Evolutionary conservation across 2,329 filamentous ascomycete species (phyloP), one percentile per base, ranked within the genome.

Genomic region (Lecanoromycetidae sp.): DNA sequence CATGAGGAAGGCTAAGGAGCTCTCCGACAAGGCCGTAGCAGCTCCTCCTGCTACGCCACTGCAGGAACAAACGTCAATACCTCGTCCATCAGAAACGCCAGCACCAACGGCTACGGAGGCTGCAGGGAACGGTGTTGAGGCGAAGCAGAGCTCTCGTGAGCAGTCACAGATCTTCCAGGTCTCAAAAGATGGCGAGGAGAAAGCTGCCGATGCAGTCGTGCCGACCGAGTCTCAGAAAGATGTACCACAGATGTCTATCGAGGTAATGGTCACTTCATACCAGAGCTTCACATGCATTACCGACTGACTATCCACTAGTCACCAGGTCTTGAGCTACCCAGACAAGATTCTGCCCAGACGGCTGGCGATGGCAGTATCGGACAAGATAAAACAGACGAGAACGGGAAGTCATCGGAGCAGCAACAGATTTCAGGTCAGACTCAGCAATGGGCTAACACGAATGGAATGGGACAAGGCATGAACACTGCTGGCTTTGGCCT

Each of bases 1-100:
- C 42, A 71, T 71, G 35, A 72, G 76, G 36, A 66, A 59, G 49
- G n/a, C n/a, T n/a, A 67, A 67, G 43, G 63, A 66, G 46, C 57
- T 60, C 40, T 61, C 66, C 35, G 58, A 61, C 26, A 56, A 58
- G 23, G 43, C 41, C 25, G 57, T 60, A 27, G 54, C 58, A 3
- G 61, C 66, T 19, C 62, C 56, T 15, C 54, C 61, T 20, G 54
- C 41, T 23, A 41, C 45, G 30, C n/a, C 34, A 10, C 25, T 56
- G 30, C 48, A 56, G 30, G 50, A 56, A 36, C 37, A 54, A 57
- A n/a, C 54, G 13, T 25, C 45, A 10, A 38, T 32, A 30, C 37
- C 37, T 9, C 30, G 42, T 5, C 23, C 57, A 4, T 53, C 54
- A 7, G 55, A 43, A 36, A 52, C 55, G 8, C 23, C 52, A 1